phyloP scores from a whole-genome alignment of 2,329 filamentous ascomycete genomes.

The Meredithiella fracta region DNA sequence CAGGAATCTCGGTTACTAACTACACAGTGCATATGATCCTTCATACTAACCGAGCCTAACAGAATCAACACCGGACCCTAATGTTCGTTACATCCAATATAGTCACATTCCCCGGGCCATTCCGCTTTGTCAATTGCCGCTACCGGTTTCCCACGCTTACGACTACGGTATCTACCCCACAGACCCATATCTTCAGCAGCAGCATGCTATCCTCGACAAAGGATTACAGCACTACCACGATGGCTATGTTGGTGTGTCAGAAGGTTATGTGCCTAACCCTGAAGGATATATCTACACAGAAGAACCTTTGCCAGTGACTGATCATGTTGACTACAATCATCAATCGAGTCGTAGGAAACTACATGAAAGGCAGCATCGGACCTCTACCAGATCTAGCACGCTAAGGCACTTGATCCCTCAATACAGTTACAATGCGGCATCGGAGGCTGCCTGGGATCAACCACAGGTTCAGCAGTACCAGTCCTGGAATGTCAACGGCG shows the following conservation, averaged over 20 bases:
- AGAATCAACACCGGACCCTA: background rate
- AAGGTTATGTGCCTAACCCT: background rate
- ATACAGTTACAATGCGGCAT: background rate
- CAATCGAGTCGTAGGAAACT: background rate
- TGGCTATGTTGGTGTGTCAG: background rate
- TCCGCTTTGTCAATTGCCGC: background rate
- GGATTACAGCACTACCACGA: background rate
- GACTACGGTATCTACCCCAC: background rate
- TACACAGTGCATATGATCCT: background rate
- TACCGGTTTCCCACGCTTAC: background rate
- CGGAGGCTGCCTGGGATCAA: background rate
- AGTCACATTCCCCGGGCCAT: background rate
- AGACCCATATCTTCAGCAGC: background rate
- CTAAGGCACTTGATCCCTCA: no score
- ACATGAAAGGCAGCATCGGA: background rate
- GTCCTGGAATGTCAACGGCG: background rate
- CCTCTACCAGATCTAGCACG: no score
- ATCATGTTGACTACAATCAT: no score
- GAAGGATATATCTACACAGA: background rate
- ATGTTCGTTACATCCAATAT: slow-evolving; percentile 2
- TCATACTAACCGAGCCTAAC: background rate
- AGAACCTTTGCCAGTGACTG: background rate
- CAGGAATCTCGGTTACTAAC: background rate
- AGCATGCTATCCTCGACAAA: background rate
- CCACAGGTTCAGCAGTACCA: background rate